phyloP scores from a whole-genome alignment of 345 rosid species.

The Eutrema japonicum region DNA sequence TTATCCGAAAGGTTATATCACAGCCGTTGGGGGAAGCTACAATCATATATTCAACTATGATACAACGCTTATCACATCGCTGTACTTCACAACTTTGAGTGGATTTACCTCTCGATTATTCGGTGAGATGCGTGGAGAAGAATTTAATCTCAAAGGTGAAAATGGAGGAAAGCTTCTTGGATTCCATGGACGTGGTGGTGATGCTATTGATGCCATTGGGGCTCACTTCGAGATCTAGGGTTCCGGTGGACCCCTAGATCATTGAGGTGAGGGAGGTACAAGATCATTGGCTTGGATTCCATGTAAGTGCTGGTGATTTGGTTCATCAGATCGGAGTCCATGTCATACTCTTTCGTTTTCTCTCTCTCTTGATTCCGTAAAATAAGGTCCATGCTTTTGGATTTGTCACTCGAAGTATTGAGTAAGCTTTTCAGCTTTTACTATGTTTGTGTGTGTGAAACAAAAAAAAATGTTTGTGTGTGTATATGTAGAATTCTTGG shows the following conservation, averaged over 20 bases:
- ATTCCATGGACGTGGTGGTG: slow-evolving; percentile 1
- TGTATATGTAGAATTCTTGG: no score
- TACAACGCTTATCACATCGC: slow-evolving; percentile 12
- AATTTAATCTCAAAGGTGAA: slow-evolving; percentile 1
- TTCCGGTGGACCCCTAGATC: not conserved
- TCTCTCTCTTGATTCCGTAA: not conserved
- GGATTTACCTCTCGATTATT: not conserved
- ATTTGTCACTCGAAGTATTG: not conserved
- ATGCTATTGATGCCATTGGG: slow-evolving; percentile 25
- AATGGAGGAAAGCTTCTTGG: slow-evolving; percentile 7
- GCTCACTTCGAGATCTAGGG: slow-evolving; percentile 23
- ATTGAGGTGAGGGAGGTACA: not conserved
- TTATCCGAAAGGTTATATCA: not conserved
- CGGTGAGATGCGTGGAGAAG: not conserved
- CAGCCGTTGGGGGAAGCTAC: slow-evolving; percentile 6
- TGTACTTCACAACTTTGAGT: not conserved
- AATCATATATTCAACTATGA: slow-evolving; percentile 2
- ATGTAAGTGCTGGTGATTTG: slow-evolving; percentile 27
- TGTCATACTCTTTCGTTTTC: not conserved
- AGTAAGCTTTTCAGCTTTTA: no score
- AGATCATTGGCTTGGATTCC: slow-evolving; percentile 33
- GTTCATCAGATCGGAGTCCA: slow-evolving; percentile 35
- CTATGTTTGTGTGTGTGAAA: not conserved
- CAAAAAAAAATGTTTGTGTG: not conserved
- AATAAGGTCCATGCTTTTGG: not conserved